phyloP scores from a whole-genome alignment of 176 grass and related monocot species.

The Saccharum officinarum region DNA sequence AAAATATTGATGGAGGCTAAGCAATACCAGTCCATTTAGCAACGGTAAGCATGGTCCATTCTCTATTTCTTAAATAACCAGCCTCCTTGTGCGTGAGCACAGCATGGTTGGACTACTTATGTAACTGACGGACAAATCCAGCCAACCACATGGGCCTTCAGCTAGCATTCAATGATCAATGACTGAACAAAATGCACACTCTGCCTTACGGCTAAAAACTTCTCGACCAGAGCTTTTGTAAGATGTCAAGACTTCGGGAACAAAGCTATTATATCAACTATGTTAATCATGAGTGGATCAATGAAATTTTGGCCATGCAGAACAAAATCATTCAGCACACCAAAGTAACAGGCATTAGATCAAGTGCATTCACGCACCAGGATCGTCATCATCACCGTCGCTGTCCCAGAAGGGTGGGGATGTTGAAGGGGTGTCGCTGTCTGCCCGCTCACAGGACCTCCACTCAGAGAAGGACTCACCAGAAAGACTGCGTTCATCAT shows the following conservation, averaged over 20 bases:
- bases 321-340: neutral
- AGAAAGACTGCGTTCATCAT: constrained; percentile 54
- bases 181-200: neutral
- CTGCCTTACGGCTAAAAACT: neutral
- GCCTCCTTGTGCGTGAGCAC: neutral
- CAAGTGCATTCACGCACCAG: constrained; percentile 42
- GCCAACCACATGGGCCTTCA: neutral
- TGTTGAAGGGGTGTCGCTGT: constrained; percentile 81
- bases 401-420: constrained; percentile 84
- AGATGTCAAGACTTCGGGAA: neutral
- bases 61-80: neutral
- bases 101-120: neutral
- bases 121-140: constrained; percentile 1
- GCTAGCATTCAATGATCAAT: neutral
- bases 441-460: constrained; percentile 74
- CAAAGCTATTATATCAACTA: constrained; percentile 11
- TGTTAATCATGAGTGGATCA: constrained; percentile 1
- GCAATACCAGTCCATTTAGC: neutral
- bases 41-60: neutral
- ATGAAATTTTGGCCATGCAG: neutral
- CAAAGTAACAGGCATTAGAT: constrained; percentile 14
- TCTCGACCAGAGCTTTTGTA: neutral
- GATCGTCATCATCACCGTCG: constrained; percentile 68
- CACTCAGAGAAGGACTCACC: constrained; percentile 82
- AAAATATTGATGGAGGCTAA: neutral